A percentile compares a stretch with the other conserved stretches of the same genome.
phyloP scores from a whole-genome alignment of 1,139 yeast species.

The Arxiozyma telluris region DNA sequence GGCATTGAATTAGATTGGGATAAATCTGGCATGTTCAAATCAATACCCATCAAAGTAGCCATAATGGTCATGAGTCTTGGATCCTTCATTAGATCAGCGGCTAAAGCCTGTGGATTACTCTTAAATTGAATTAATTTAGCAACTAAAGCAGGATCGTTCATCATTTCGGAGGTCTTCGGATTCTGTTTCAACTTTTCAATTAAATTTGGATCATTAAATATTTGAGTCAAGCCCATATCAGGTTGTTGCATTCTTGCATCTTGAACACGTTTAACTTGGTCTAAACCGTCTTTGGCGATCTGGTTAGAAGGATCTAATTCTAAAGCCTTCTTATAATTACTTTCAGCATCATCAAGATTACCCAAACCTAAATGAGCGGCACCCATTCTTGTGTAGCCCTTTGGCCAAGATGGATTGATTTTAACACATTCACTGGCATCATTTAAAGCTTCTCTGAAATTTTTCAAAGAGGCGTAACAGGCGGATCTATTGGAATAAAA shows the following conservation, averaged over 20 bases:
- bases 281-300: slow-evolving; percentile 79
- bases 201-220: slow-evolving; percentile 74
- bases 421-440: slow-evolving; percentile 80
- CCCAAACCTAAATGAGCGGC: slow-evolving; percentile 88
- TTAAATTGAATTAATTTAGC: slow-evolving; percentile 59
- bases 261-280: slow-evolving; percentile 43
- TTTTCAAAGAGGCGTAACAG: slow-evolving; percentile 68
- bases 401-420: slow-evolving; percentile 82
- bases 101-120: slow-evolving; percentile 62
- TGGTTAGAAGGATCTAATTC: slow-evolving; percentile 74
- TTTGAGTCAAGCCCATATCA: slow-evolving; percentile 66
- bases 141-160: slow-evolving; percentile 82
- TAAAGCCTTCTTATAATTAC: slow-evolving; percentile 69
- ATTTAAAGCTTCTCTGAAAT: slow-evolving; percentile 61
- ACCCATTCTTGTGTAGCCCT: slow-evolving; percentile 89
- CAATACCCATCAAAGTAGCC: slow-evolving; percentile 81
- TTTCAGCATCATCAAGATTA: slow-evolving; percentile 59
- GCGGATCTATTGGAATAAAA: slow-evolving; percentile 93
- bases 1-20: slow-evolving; percentile 21
- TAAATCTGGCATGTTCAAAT: slow-evolving; percentile 41
- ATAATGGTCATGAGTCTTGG: slow-evolving; percentile 83
- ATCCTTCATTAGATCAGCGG: slow-evolving; percentile 58
- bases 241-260: slow-evolving; percentile 36
- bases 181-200: slow-evolving; percentile 66
- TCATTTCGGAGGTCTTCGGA: slow-evolving; percentile 79